phyloP scores from a whole-genome alignment of 768 basidiomycete genomes.

The Chalciporus chontae region DNA sequence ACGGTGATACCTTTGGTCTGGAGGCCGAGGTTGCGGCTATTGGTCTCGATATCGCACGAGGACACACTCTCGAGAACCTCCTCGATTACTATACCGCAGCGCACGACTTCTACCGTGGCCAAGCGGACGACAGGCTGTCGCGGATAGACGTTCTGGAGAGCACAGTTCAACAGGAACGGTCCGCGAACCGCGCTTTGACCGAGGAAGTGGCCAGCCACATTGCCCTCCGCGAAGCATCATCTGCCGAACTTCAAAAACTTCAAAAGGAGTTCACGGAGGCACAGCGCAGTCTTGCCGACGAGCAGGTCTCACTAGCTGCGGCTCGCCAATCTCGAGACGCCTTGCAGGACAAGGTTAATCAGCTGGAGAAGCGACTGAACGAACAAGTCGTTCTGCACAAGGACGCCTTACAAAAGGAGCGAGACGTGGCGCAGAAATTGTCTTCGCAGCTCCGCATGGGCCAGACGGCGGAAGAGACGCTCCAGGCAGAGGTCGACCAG shows the following conservation, averaged over 20 bases:
- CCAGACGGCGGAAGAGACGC: constrained; percentile 62
- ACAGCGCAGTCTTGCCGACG: constrained; percentile 17
- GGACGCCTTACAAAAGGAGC: constrained; percentile 42
- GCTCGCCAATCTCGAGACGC: constrained; percentile 18
- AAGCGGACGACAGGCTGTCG: constrained; percentile 33
- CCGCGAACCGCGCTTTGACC: constrained; percentile 17
- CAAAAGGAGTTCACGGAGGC: constrained; percentile 35
- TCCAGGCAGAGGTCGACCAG: constrained; percentile 68
- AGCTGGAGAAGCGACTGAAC: constrained; percentile 25
- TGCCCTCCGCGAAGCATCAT: constrained; percentile 41
- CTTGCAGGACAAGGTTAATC: constrained; percentile 27
- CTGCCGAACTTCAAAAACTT: constrained; percentile 38
- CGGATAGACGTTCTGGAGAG: constrained; percentile 10
- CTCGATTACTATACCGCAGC: constrained; percentile 20
- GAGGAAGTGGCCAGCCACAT: constrained; percentile 40
- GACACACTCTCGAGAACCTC: constrained; percentile 6
- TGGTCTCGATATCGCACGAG: constrained; percentile 16
- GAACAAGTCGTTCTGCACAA: constrained; percentile 35
- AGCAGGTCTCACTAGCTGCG: constrained; percentile 19
- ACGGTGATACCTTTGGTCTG: constrained; percentile 7
- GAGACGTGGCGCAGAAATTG: constrained; percentile 44
- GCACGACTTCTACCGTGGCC: constrained; percentile 36
- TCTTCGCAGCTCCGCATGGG: constrained; percentile 49
- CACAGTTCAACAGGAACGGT: constrained; percentile 12
- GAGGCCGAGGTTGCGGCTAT: constrained; percentile 18